Conservation (phyloP, 495 filamentous ascomycete genomes). For the Tetracladium setigerum region DNA sequence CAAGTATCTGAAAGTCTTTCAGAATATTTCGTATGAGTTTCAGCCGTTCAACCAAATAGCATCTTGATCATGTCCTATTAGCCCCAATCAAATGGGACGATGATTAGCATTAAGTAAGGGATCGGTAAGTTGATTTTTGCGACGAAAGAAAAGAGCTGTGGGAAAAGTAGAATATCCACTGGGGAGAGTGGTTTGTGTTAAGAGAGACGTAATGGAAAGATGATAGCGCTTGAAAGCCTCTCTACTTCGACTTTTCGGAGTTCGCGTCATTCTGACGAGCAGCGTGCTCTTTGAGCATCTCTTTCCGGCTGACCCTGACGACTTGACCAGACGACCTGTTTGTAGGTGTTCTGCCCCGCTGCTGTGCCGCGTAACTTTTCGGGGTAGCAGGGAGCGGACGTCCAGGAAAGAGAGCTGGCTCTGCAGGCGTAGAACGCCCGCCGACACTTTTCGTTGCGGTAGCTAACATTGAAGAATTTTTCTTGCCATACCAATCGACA, state of each 20-base stretch:
- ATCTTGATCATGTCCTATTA: conserved; percentile 21
- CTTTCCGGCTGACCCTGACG: conserved; percentile 14
- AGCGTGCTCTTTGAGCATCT: conserved; percentile 15
- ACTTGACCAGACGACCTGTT: background rate
- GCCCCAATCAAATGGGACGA: conserved; percentile 5
- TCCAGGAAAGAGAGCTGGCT: background rate
- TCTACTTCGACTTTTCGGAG: conserved; percentile 9
- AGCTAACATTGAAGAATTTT: conserved; percentile 6
- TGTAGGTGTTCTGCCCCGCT: too few relatives aligned
- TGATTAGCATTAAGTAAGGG: conserved; percentile 15
- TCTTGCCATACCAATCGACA: conserved; percentile 79
- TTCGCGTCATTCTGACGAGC: conserved; percentile 1
- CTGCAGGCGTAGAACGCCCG: conserved; percentile 1
- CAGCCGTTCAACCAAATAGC: too few relatives aligned
- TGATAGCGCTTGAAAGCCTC: background rate
- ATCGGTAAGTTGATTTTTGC: too few relatives aligned
- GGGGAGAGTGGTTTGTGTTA: background rate
- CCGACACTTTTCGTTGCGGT: background rate
- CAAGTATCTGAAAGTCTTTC: too few relatives aligned
- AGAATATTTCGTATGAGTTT: too few relatives aligned
- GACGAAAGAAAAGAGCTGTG: conserved; percentile 4
- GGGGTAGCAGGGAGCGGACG: background rate
- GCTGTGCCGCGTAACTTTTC: background rate
- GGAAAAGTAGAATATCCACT: background rate
- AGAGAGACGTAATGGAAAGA: background rate